Conservation (phyloP, 1,284 basidiomycete species). For the Austropuccinia psidii region DNA sequence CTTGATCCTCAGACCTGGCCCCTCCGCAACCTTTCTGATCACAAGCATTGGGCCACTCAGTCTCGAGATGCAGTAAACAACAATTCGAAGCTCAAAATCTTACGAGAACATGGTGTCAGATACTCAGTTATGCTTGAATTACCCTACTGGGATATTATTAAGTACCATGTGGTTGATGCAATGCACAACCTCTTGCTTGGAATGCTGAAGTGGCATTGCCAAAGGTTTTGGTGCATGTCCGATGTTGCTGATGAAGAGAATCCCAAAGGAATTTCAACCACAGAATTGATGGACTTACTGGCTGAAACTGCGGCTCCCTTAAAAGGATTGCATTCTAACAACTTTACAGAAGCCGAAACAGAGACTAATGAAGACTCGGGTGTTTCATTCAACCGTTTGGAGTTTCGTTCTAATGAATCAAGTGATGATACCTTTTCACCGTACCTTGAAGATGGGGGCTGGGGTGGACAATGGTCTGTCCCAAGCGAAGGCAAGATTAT, state of each 20-base stretch:
- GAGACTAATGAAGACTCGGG: background rate
- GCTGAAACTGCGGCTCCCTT: too few species aligned
- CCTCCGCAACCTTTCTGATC: background rate
- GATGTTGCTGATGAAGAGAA: slow-evolving; percentile 23
- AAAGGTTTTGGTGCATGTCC: slow-evolving; percentile 20
- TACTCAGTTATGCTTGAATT: slow-evolving; percentile 32
- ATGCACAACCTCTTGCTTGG: slow-evolving; percentile 26
- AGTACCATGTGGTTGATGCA: slow-evolving; percentile 31
- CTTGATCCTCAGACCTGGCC: slow-evolving; percentile 8
- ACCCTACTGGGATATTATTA: slow-evolving; percentile 16
- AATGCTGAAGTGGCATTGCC: slow-evolving; percentile 3
- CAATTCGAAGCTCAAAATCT: background rate
- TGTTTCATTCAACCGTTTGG: background rate
- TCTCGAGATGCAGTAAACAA: background rate
- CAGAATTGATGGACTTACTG: background rate
- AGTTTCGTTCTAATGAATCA: background rate
- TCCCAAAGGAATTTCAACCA: background rate
- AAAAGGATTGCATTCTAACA: too few species aligned
- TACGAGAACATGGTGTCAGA: background rate
- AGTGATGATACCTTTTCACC: slow-evolving; percentile 1
- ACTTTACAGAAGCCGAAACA: background rate
- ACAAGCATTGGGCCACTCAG: slow-evolving; percentile 8
- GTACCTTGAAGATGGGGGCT: background rate
- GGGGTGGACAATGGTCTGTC: background rate
- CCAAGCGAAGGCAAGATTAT: background rate